Evolutionary conservation across 2,329 filamentous ascomycete species (phyloP).

Genomic region (Coleophoma crateriformis): DNA sequence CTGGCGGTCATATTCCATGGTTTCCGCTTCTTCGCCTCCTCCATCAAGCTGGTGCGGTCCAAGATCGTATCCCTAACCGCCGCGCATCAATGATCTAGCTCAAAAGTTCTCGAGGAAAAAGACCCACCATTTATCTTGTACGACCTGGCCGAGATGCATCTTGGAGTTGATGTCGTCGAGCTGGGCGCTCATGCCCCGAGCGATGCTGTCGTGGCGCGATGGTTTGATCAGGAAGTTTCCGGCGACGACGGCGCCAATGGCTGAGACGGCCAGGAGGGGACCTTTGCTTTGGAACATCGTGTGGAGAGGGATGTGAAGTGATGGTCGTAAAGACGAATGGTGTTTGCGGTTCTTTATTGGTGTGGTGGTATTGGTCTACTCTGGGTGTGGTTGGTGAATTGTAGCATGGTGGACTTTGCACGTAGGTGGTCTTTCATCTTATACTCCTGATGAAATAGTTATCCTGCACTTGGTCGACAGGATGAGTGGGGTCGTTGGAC

Average conservation of each 20-base stretch:
- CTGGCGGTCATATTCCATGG: constrained; percentile 9
- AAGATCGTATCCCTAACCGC: constrained; percentile 8
- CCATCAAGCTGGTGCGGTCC: constrained; percentile 9
- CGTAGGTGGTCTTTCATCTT: too few species aligned
- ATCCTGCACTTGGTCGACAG: not conserved
- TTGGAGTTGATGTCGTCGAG: not conserved
- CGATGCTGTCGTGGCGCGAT: not conserved
- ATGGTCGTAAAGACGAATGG: too few species aligned
- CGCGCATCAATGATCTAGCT: not conserved
- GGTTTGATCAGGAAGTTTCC: not conserved
- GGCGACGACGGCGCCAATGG: not conserved
- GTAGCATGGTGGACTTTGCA: too few species aligned
- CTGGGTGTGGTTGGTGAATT: too few species aligned
- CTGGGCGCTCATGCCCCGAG: not conserved
- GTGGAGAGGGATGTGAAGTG: too few species aligned
- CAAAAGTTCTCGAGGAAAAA: not conserved
- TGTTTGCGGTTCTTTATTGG: too few species aligned
- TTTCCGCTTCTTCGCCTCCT: constrained; percentile 6
- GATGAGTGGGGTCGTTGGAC: not conserved
- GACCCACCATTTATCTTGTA: not conserved
- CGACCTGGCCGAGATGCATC: not conserved
- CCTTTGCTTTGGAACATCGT: too few species aligned
- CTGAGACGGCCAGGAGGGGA: not conserved
- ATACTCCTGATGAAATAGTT: not conserved
- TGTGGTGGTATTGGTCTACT: too few species aligned